phyloP scores from a whole-genome alignment of 2,329 filamentous ascomycete genomes.

The Lecanicillium sp. region DNA sequence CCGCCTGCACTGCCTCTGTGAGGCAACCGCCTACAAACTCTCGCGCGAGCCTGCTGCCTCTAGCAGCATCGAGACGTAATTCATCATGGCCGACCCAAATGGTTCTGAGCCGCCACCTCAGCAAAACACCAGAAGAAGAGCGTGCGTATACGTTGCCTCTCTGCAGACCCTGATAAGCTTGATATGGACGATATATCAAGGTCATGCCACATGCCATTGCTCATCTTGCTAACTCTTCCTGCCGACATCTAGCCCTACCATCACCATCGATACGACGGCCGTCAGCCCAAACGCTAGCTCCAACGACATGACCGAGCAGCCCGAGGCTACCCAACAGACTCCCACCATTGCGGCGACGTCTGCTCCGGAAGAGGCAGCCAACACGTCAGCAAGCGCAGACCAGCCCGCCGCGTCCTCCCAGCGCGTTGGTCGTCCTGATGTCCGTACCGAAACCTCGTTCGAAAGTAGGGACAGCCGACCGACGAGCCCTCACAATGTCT shows the following conservation, averaged over 20 bases:
- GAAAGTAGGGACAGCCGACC: conserved; percentile 60
- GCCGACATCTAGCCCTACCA: conserved; percentile 34
- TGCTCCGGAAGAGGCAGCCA: conserved; percentile 31
- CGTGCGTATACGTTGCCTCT: conserved; percentile 22
- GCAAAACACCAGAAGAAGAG: conserved; percentile 23
- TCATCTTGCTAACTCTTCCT: neutral
- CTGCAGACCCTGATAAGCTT: conserved; percentile 1
- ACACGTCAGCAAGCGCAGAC: conserved; percentile 28
- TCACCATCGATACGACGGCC: conserved; percentile 45
- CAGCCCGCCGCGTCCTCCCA: conserved; percentile 18
- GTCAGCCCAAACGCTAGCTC: conserved; percentile 19
- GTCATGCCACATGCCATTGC: too few relatives aligned
- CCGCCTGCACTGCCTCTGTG: neutral
- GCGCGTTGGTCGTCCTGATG: conserved; percentile 27
- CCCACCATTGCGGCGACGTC: conserved; percentile 18
- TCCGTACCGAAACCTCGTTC: conserved; percentile 50
- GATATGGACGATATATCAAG: too few relatives aligned
- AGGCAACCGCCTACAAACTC: neutral
- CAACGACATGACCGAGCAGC: conserved; percentile 20
- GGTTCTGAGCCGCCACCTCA: conserved; percentile 13
- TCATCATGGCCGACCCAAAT: conserved; percentile 15
- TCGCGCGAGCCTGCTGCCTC: neutral
- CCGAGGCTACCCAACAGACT: conserved; percentile 15
- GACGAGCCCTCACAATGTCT: conserved; percentile 66
- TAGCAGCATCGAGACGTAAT: neutral